Conservation (phyloP, 2,329 filamentous ascomycete genomes). For the Cercospora brassicicola region DNA sequence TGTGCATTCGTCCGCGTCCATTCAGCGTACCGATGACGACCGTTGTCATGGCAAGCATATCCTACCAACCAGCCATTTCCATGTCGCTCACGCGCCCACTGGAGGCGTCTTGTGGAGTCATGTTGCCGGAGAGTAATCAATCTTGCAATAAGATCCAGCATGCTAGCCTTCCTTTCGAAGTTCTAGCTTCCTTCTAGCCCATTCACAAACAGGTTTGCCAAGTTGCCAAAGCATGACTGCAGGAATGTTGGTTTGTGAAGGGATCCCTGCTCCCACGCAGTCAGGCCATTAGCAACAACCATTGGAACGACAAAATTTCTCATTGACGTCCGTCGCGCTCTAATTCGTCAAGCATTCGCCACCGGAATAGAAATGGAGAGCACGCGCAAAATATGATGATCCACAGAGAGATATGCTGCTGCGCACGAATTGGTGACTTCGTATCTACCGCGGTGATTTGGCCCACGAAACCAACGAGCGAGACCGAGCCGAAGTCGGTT, state of each 20-base stretch:
- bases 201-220: not conserved
- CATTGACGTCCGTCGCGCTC: not conserved
- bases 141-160: not conserved
- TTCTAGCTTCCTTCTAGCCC: slow-evolving; percentile 12
- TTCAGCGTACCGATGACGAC: not conserved
- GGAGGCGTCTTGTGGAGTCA: not conserved
- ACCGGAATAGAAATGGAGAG: not conserved
- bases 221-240: not conserved
- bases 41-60: not conserved
- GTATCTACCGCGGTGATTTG: slow-evolving; percentile 12
- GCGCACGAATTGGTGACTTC: not conserved
- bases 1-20: not conserved
- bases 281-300: not conserved
- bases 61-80: not conserved
- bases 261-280: not conserved
- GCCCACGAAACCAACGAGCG: not conserved
- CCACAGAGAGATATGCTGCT: not conserved
- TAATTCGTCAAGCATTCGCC: not conserved
- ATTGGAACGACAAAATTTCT: not conserved
- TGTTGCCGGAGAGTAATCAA: not conserved
- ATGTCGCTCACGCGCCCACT: not conserved
- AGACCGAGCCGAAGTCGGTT: slow-evolving; percentile 1
- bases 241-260: not conserved
- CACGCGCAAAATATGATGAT: not conserved
- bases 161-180: slow-evolving; percentile 1